Percentiles rank a stretch among this genome's conserved stretches.
These are phyloP conservation scores for Nymphaea thermarum DNA, from an alignment of 164 flowering plant species.

Conservation along the genomic window DNA sequence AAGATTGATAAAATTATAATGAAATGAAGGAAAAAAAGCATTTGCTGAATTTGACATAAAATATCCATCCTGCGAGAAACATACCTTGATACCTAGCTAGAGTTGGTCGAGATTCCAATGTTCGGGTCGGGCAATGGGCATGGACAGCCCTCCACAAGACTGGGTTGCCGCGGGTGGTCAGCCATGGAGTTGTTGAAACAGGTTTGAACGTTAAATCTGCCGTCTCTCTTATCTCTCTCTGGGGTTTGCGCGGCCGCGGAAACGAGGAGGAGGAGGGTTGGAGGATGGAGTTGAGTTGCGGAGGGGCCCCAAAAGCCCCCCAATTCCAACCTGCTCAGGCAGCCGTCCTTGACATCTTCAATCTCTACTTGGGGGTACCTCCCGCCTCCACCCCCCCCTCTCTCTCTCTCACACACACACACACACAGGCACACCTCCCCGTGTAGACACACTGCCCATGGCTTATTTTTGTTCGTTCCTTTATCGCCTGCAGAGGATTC, in stretches of 20 bases:
- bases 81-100: too few relatives aligned
- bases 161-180: too few relatives aligned
- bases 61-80: too few relatives aligned
- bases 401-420: background rate
- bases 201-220: too few relatives aligned
- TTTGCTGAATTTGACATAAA: too few relatives aligned
- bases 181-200: too few relatives aligned
- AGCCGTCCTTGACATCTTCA: slow-evolving; percentile 70
- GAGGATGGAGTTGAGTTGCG: slow-evolving; percentile 3
- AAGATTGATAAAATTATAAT: too few relatives aligned
- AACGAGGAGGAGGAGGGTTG: background rate
- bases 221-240: too few relatives aligned
- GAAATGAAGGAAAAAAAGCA: too few relatives aligned
- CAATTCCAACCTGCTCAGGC: slow-evolving; percentile 68
- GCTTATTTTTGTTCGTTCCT: background rate
- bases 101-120: too few relatives aligned
- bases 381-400: background rate
- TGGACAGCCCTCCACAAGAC: too few relatives aligned
- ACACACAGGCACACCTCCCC: background rate
- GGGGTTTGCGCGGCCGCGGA: background rate
- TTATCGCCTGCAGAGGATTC: slow-evolving; percentile 33
- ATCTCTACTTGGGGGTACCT: slow-evolving; percentile 67
- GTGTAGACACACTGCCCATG: background rate
- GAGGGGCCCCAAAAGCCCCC: slow-evolving; percentile 33
- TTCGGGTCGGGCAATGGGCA: too few relatives aligned